phyloP scores from a whole-genome alignment of 1,139 yeast species.

The Geotrichum restrictum region DNA sequence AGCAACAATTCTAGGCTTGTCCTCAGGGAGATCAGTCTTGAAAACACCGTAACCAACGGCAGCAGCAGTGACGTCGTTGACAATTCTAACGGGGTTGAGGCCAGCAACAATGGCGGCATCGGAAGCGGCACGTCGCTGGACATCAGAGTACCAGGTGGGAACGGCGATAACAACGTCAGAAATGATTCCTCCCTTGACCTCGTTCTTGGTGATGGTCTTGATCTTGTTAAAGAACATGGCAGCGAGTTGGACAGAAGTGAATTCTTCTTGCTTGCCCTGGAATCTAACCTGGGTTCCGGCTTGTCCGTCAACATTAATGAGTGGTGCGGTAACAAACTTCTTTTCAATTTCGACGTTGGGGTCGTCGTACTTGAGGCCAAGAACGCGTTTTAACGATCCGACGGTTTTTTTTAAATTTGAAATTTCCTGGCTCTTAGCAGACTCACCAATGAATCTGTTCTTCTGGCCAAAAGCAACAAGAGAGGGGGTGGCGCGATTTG shows the following conservation, averaged over 20 bases:
- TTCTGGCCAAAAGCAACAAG: conserved; percentile 88
- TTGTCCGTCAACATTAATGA: conserved; percentile 67
- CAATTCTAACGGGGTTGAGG: conserved; percentile 94
- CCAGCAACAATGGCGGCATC: conserved; percentile 97
- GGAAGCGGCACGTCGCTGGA: conserved; percentile 92
- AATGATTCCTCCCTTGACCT: conserved; percentile 66
- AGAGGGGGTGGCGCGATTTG: conserved; percentile 94
- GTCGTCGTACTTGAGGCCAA: conserved; percentile 72
- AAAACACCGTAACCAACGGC: conserved; percentile 99
- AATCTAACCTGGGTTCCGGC: conserved; percentile 83
- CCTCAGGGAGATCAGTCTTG: conserved; percentile 93
- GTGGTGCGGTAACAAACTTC: conserved; percentile 62
- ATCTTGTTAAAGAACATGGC: conserved; percentile 94
- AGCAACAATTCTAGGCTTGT: conserved; percentile 83
- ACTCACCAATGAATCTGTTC: conserved; percentile 89
- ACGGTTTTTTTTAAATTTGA: conserved; percentile 95
- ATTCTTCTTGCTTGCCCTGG: conserved; percentile 72
- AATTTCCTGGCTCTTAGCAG: conserved; percentile 93
- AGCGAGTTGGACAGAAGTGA: conserved; percentile 82
- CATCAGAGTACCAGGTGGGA: conserved; percentile 96
- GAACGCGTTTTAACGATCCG: conserved; percentile 84
- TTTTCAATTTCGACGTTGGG: conserved; percentile 76
- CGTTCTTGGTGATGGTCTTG: conserved; percentile 73
- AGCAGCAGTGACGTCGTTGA: conserved; percentile 96
- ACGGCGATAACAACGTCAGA: conserved; percentile 90